Conservation (phyloP, 768 basidiomycete species). For the Mycena capillaripes region DNA sequence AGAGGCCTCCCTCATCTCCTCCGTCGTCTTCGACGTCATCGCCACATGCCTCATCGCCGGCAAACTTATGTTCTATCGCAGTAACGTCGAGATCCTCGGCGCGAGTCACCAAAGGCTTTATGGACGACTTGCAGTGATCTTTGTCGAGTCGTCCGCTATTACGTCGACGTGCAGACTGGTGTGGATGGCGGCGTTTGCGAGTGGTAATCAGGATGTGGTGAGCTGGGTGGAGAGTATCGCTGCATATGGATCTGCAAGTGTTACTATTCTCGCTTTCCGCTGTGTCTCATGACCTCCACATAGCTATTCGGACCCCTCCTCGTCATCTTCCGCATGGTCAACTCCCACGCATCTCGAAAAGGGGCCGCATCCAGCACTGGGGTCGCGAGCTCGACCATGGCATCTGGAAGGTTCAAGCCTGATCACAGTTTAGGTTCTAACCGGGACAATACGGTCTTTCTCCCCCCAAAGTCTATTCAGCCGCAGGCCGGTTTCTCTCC, state of each 20-base stretch:
- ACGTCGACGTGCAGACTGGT: conserved; percentile 28
- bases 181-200: conserved; percentile 30
- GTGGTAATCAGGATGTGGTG: conserved; percentile 12
- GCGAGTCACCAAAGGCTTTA: conserved; percentile 10
- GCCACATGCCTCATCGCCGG: conserved; percentile 16
- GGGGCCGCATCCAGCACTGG: conserved; percentile 14
- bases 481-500: conserved; percentile 18
- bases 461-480: conserved; percentile 18
- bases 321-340: neutral
- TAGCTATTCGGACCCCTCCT: neutral
- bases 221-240: conserved; percentile 26
- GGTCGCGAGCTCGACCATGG: conserved; percentile 3
- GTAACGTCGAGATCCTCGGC: conserved; percentile 19
- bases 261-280: neutral
- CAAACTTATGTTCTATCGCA: conserved; percentile 21
- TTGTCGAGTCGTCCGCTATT: conserved; percentile 14
- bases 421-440: neutral
- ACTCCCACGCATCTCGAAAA: neutral
- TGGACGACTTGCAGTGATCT: neutral
- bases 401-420: conserved; percentile 5
- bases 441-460: conserved; percentile 7
- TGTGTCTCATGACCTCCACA: neutral
- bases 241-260: neutral
- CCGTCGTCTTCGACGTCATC: neutral
- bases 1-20: neutral